Conservation (phyloP, 768 basidiomycete species). For the Suillus alpinus region DNA sequence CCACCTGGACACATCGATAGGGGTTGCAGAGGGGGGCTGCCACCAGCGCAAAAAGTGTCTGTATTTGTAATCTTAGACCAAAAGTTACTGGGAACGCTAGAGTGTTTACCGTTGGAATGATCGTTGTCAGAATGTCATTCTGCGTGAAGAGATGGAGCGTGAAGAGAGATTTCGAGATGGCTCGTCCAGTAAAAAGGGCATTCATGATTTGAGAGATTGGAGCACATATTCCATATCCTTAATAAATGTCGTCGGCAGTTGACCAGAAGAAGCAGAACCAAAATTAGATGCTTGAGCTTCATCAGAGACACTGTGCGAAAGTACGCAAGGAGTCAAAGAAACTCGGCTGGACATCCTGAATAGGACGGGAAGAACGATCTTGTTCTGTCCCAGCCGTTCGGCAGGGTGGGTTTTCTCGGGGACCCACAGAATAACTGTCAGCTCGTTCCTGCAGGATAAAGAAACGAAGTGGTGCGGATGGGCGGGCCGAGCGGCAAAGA, state of each 20-base stretch:
- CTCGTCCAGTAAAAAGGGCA: slow-evolving; percentile 11
- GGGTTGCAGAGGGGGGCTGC: slow-evolving; percentile 31
- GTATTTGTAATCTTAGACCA: neutral
- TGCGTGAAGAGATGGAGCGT: slow-evolving; percentile 25
- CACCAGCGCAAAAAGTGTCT: slow-evolving; percentile 34
- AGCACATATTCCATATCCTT: neutral
- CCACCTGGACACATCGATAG: slow-evolving; percentile 22
- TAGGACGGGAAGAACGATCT: neutral
- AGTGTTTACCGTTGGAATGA: slow-evolving; percentile 25
- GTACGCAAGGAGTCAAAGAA: neutral
- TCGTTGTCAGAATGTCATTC: slow-evolving; percentile 23
- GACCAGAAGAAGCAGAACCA: neutral
- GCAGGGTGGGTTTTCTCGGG: neutral
- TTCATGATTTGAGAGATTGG: slow-evolving; percentile 24
- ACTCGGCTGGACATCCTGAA: neutral
- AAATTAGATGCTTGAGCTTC: neutral
- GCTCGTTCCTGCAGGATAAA: neutral
- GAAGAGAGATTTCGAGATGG: slow-evolving; percentile 7
- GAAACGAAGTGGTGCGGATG: neutral
- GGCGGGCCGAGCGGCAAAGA: neutral
- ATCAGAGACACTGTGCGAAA: neutral
- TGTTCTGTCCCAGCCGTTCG: neutral
- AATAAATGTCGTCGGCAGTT: slow-evolving; percentile 14
- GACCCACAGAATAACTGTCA: neutral
- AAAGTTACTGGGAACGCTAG: neutral